A percentile compares a stretch with the other conserved stretches of the same genome.
These are phyloP conservation scores for Notholithocarpus densiflorus DNA, from an alignment of 306 rosid species.

Conservation along the genomic window DNA sequence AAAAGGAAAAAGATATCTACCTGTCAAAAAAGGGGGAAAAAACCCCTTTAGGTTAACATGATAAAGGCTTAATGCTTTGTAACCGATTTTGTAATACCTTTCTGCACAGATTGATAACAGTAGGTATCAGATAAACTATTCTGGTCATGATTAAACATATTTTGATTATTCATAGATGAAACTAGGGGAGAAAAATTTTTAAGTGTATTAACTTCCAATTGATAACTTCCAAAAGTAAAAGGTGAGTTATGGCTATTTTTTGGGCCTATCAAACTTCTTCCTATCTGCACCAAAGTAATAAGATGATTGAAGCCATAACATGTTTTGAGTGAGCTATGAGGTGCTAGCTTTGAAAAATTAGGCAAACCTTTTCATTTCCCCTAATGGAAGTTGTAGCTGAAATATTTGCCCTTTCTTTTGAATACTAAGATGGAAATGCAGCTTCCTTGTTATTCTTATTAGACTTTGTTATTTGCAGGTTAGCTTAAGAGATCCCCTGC, in stretches of 20 bases:
- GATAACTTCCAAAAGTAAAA: background rate
- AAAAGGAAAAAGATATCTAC: no score
- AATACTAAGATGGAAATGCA: background rate
- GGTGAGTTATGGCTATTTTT: background rate
- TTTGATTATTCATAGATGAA: background rate
- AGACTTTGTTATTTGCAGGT: conserved; percentile 42
- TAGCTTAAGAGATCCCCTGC: conserved; percentile 90
- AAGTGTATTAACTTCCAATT: background rate
- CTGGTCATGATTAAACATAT: background rate
- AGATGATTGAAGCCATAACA: background rate
- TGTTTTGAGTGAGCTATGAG: background rate
- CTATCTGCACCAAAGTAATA: background rate
- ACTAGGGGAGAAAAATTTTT: background rate
- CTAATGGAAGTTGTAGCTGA: background rate
- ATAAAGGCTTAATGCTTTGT: background rate
- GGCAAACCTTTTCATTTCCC: background rate
- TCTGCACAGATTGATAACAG: background rate
- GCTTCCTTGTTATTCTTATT: conserved; percentile 6
- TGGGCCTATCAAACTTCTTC: background rate
- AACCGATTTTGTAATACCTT: background rate
- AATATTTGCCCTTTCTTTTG: background rate
- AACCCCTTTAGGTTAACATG: no score
- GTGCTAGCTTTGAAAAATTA: background rate
- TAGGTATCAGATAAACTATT: background rate
- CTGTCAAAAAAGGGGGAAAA: no score